Evolutionary conservation across 495 filamentous ascomycete genomes (phyloP).

Genomic region (Penicillium mononematosum): DNA sequence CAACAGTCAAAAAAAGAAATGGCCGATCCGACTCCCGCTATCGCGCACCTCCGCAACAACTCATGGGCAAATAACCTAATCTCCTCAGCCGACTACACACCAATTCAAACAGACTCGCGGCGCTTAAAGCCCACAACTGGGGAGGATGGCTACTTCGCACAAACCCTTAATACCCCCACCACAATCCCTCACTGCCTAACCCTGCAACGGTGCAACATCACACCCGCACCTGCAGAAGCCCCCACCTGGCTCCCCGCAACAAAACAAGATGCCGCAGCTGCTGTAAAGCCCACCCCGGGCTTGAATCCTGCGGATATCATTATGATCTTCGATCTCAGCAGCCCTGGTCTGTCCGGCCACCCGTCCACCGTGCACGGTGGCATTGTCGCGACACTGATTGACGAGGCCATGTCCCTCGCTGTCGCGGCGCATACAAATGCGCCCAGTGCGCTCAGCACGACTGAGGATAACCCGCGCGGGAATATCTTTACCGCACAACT

Average conservation of each 20-base stretch:
- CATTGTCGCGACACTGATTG: constrained; percentile 68
- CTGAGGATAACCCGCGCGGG: constrained; percentile 29
- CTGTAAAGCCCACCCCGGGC: constrained; percentile 21
- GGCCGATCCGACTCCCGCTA: constrained; percentile 20
- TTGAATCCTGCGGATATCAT: constrained; percentile 38
- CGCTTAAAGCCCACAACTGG: constrained; percentile 36
- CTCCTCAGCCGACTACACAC: constrained; percentile 30
- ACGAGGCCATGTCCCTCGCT: constrained; percentile 54
- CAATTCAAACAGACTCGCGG: constrained; percentile 40
- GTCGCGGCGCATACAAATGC: constrained; percentile 33
- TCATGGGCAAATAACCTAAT: constrained; percentile 32
- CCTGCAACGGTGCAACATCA: constrained; percentile 32
- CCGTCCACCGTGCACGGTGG: constrained; percentile 44
- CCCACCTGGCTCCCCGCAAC: constrained; percentile 38
- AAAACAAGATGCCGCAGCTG: constrained; percentile 29
- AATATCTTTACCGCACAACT: constrained; percentile 41
- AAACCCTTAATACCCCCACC: constrained; percentile 33
- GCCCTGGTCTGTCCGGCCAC: constrained; percentile 41
- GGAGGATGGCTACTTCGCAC: constrained; percentile 43
- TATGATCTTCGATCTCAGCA: constrained; percentile 36
- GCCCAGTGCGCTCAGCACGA: background rate
- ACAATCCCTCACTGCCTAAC: constrained; percentile 45
- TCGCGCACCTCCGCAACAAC: constrained; percentile 27
- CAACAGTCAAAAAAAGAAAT: constrained; percentile 6
- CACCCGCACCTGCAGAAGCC: constrained; percentile 20